These are phyloP conservation scores for Xylaria grammica DNA, from an alignment of 495 filamentous ascomycete species.

Conservation along the genomic window DNA sequence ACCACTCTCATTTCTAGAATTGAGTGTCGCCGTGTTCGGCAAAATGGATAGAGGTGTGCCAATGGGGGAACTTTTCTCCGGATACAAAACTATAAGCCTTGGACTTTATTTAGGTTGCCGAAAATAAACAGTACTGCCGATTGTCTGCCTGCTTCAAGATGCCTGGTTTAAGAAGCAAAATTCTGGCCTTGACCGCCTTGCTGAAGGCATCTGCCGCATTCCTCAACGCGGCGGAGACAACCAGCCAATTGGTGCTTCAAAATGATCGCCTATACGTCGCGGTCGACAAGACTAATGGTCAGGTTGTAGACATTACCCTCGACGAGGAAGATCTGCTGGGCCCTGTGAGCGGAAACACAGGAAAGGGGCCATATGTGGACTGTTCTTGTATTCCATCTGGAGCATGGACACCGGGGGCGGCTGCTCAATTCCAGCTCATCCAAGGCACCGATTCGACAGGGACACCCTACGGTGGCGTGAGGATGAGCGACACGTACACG, in stretches of 20 bases:
- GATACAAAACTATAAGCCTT: not conserved
- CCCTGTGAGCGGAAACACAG: slow-evolving; percentile 47
- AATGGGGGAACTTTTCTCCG: slow-evolving; percentile 4
- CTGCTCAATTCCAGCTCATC: slow-evolving; percentile 49
- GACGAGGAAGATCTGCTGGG: slow-evolving; percentile 59
- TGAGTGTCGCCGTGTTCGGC: slow-evolving; percentile 4
- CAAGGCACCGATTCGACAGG: slow-evolving; percentile 55
- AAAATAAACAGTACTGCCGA: not conserved
- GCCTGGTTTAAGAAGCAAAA: slow-evolving; percentile 9
- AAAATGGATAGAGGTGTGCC: slow-evolving; percentile 12
- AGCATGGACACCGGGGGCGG: slow-evolving; percentile 57
- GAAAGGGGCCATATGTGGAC: slow-evolving; percentile 60
- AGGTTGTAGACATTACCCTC: slow-evolving; percentile 48
- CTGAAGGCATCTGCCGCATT: slow-evolving; percentile 15
- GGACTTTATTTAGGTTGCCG: not conserved
- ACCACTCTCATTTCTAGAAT: not conserved
- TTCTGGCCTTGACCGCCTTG: slow-evolving; percentile 18
- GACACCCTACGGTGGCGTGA: slow-evolving; percentile 54
- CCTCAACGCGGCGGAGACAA: slow-evolving; percentile 37
- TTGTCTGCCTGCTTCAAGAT: slow-evolving; percentile 6
- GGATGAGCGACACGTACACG: slow-evolving; percentile 57
- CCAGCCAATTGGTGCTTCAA: slow-evolving; percentile 38
- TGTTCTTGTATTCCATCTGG: slow-evolving; percentile 64
- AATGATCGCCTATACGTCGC: slow-evolving; percentile 55
- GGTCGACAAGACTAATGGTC: slow-evolving; percentile 51